phyloP scores from a whole-genome alignment of 352 stramenopile genomes.

The Blastocystis sp. region DNA sequence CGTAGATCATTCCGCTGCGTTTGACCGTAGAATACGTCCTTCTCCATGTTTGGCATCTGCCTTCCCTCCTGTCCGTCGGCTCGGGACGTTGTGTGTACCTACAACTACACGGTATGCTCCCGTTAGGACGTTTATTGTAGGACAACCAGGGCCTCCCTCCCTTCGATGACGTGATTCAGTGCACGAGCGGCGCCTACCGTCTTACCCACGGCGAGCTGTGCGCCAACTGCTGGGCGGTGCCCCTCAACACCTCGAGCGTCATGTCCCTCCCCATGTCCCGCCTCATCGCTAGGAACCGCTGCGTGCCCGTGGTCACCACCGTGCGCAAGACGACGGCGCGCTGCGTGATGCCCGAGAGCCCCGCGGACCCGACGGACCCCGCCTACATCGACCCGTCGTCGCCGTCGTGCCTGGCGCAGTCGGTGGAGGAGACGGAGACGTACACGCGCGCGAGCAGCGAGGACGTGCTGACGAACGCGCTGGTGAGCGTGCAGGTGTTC shows the following conservation, averaged over 20 bases:
- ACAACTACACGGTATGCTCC: conserved; percentile 75
- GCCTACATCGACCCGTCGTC: conserved; percentile 75
- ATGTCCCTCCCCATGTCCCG: neutral
- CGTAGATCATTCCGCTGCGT: conserved; percentile 71
- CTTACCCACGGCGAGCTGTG: conserved; percentile 18
- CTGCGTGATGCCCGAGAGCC: conserved; percentile 75
- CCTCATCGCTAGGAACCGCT: conserved; percentile 43
- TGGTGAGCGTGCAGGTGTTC: conserved; percentile 75
- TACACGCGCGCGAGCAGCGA: conserved; percentile 76
- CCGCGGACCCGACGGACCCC: conserved; percentile 77
- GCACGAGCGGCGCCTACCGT: conserved; percentile 3
- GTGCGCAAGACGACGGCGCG: conserved; percentile 9
- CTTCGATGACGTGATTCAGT: conserved; percentile 55
- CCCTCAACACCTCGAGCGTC: conserved; percentile 55
- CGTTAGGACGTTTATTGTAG: too few relatives aligned
- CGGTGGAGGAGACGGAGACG: conserved; percentile 77
- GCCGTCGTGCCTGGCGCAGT: conserved; percentile 78
- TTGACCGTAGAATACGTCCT: conserved; percentile 73
- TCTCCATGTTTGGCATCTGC: conserved; percentile 79
- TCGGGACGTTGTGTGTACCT: conserved; percentile 79
- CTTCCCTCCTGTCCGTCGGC: conserved; percentile 72
- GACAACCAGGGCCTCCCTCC: neutral
- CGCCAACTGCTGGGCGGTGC: conserved; percentile 66
- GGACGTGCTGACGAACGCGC: conserved; percentile 76
- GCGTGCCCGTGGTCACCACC: conserved; percentile 35